phyloP scores from a whole-genome alignment of 306 rosid species.

The Gleditsia sinensis region DNA sequence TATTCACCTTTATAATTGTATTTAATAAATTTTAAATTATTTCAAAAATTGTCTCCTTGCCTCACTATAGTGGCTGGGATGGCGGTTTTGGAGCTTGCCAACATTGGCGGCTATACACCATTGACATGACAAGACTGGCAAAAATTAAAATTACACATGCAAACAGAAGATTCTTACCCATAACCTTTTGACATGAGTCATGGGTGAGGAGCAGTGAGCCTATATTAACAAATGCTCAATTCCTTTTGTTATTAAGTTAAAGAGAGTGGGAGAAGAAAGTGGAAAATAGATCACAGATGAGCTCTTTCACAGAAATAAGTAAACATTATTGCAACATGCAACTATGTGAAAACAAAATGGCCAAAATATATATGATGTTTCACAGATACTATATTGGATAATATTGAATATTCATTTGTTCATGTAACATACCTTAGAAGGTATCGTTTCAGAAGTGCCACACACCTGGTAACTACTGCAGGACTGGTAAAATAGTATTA shows the following conservation, averaged over 20 bases:
- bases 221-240: background rate
- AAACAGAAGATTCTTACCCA: conserved; percentile 2
- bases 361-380: conserved; percentile 8
- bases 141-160: background rate
- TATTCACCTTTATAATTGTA: background rate
- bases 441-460: conserved; percentile 91
- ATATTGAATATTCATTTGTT: conserved; percentile 22
- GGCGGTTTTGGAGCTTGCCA: too few species aligned
- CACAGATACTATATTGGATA: conserved; percentile 21
- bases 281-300: conserved; percentile 9
- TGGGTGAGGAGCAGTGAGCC: background rate
- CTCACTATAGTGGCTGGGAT: too few species aligned
- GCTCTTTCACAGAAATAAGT: background rate
- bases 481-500: conserved; percentile 70
- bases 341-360: conserved; percentile 10
- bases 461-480: conserved; percentile 94
- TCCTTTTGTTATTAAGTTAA: background rate
- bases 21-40: background rate
- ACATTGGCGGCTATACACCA: too few species aligned
- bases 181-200: conserved; percentile 3
- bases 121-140: too few species aligned
- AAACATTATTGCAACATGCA: background rate
- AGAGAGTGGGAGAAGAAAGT: background rate
- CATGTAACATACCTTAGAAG: conserved; percentile 77
- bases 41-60: background rate